phyloP scores from a whole-genome alignment of 179 eudicot species.

The Carnegiea gigantea region DNA sequence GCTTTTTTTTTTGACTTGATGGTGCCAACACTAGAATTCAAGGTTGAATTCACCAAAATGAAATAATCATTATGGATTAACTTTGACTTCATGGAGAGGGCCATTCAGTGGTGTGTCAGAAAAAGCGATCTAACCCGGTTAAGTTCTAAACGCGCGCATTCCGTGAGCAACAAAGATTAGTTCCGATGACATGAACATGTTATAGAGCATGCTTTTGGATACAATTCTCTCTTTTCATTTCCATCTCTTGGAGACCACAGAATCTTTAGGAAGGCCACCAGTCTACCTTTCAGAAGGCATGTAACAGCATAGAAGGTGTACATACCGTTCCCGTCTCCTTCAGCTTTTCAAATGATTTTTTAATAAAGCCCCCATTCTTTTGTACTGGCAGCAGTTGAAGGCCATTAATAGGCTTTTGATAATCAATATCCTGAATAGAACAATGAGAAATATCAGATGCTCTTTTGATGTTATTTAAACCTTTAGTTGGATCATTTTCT shows the following conservation, averaged over 20 bases:
- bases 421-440: constrained; percentile 7
- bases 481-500: too few species aligned
- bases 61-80: too few species aligned
- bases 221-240: background rate
- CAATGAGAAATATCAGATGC: background rate
- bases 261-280: background rate
- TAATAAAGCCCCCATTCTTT: constrained; percentile 67
- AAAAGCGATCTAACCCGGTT: background rate
- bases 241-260: background rate
- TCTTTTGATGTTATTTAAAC: background rate
- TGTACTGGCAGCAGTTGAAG: constrained; percentile 45
- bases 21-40: background rate
- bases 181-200: background rate
- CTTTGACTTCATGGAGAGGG: background rate
- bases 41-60: background rate
- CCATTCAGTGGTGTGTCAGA: background rate
- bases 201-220: background rate
- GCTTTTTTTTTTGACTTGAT: background rate
- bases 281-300: background rate
- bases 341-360: constrained; percentile 72
- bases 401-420: constrained; percentile 20
- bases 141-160: background rate
- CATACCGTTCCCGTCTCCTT: constrained; percentile 86
- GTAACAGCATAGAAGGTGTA: background rate
- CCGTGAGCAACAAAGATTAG: background rate